A percentile compares a stretch with the other conserved stretches of the same genome.
These are phyloP conservation scores for Pleurotus eryngii DNA, from an alignment of 768 basidiomycete genomes.

Conservation along the genomic window DNA sequence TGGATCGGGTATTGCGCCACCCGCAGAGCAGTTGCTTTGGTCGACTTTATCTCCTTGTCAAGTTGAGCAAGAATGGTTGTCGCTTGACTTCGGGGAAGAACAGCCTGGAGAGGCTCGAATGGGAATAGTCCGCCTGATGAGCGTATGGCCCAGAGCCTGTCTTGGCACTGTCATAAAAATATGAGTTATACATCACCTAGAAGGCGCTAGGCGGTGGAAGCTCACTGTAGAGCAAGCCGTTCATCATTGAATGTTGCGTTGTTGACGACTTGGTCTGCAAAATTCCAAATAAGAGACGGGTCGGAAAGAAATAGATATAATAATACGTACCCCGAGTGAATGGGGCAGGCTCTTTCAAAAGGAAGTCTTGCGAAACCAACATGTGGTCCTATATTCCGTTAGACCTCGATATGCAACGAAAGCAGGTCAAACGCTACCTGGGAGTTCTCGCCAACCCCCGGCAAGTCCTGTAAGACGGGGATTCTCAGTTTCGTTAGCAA, in stretches of 20 bases:
- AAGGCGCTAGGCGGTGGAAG: no score
- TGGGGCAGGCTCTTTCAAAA: background rate
- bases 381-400: background rate
- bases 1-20: background rate
- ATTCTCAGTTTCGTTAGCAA: slow-evolving; percentile 27
- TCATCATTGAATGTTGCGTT: background rate
- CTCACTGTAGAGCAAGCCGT: background rate
- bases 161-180: background rate
- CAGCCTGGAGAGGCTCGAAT: background rate
- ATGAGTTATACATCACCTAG: no score
- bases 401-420: background rate
- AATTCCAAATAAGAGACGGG: background rate
- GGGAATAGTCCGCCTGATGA: background rate
- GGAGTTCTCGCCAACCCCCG: slow-evolving; percentile 41
- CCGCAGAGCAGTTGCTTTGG: background rate
- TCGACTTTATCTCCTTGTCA: background rate
- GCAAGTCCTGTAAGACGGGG: slow-evolving; percentile 28
- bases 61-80: background rate
- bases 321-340: background rate
- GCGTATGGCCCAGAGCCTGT: background rate
- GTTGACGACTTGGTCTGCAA: background rate
- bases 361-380: background rate
- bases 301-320: background rate
- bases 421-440: background rate
- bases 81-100: background rate